Percentiles rank a stretch among this genome's conserved stretches.
Evolutionary conservation across 805 yeast species (phyloP).

Genomic region (Tetrapisispora iriomotensis): DNA sequence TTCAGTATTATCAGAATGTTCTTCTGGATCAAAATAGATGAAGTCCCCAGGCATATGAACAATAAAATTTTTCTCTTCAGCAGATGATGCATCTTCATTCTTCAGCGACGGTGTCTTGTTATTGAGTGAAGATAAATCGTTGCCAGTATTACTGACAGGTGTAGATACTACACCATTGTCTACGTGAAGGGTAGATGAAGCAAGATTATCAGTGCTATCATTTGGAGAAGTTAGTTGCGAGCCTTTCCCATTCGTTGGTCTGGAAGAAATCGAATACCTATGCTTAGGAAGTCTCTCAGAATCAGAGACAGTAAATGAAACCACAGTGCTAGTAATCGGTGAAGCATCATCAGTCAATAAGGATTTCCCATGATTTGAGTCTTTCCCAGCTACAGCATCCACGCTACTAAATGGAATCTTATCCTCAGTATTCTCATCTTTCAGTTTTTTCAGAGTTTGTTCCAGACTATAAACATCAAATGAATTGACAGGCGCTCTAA

Average conservation of each 20-base stretch:
- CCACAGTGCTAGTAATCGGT: conserved; percentile 1
- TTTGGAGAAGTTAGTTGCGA: conserved; percentile 12
- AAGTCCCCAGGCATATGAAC: conserved; percentile 31
- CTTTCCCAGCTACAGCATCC: background rate
- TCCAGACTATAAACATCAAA: background rate
- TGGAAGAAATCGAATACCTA: conserved; percentile 48
- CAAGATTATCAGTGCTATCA: conserved; percentile 4
- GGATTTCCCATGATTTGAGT: background rate
- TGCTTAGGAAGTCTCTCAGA: conserved; percentile 35
- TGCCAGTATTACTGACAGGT: too few species aligned
- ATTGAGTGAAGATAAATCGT: too few species aligned
- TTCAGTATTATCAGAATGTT: too few species aligned
- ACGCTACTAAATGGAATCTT: background rate
- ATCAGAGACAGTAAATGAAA: conserved; percentile 4
- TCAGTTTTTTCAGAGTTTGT: background rate
- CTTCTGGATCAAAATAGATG: conserved; percentile 20
- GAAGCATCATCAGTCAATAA: background rate
- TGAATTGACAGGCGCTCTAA: background rate
- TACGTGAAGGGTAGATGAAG: too few species aligned
- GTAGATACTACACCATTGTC: too few species aligned
- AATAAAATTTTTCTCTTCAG: conserved; percentile 23
- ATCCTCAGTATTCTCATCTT: background rate
- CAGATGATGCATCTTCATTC: conserved; percentile 5
- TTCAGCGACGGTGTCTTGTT: background rate
- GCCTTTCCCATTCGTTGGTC: conserved; percentile 27